Percentiles rank a stretch among this genome's conserved stretches.
These are phyloP conservation scores for Saccharum officinarum DNA, from an alignment of 176 grass and related monocot genomes.

Conservation along the genomic window DNA sequence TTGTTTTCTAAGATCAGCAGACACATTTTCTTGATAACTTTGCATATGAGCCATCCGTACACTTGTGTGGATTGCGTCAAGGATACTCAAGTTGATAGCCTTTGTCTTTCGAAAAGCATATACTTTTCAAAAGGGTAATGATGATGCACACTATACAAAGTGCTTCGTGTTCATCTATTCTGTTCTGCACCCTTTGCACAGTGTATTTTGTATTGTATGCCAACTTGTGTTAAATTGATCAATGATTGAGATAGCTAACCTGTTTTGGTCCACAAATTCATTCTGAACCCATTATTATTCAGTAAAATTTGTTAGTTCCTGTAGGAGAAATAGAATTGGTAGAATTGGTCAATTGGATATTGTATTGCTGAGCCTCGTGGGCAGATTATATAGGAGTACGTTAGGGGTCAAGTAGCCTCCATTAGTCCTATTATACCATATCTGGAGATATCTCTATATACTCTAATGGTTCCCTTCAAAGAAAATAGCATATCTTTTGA, in stretches of 20 bases:
- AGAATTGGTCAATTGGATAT: not conserved
- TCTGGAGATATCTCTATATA: not conserved
- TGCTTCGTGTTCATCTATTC: too few relatives aligned
- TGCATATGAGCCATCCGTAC: too few relatives aligned
- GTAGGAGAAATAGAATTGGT: not conserved
- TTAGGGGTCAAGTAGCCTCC: not conserved
- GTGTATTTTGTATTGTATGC: too few relatives aligned
- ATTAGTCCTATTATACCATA: not conserved
- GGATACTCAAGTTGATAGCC: too few relatives aligned
- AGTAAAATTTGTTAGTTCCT: not conserved
- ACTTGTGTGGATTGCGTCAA: too few relatives aligned
- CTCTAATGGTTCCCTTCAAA: not conserved
- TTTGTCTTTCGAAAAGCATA: too few relatives aligned
- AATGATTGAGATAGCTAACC: not conserved
- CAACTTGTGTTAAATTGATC: too few relatives aligned
- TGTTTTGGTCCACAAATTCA: not conserved
- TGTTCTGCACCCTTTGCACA: too few relatives aligned
- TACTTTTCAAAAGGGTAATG: too few relatives aligned
- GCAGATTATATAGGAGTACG: not conserved
- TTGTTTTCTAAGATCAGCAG: too few relatives aligned
- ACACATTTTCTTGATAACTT: too few relatives aligned
- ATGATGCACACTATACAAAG: too few relatives aligned
- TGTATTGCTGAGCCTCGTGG: not conserved
- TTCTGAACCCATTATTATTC: not conserved
- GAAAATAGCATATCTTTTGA: not conserved